Conservation (phyloP, 805 yeast genomes). For the Yamadazyma sp. region DNA sequence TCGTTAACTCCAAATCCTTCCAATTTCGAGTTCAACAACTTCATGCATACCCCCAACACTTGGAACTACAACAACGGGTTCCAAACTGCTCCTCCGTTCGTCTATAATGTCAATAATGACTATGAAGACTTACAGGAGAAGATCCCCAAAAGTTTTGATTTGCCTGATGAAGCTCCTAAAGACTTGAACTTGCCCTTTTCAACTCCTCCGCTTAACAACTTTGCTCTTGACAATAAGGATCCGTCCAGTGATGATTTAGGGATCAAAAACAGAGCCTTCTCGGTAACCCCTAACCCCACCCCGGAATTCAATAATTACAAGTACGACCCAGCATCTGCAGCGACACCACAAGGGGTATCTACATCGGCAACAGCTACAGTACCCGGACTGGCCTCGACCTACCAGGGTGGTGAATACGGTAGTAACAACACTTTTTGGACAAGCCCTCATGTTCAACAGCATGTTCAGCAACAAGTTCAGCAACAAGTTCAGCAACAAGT, state of each 20-base stretch:
- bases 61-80: slow-evolving; percentile 27
- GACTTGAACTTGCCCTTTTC: slow-evolving; percentile 23
- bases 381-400: too few species aligned
- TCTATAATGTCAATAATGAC: slow-evolving; percentile 4
- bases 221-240: not conserved
- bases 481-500: slow-evolving; percentile 15
- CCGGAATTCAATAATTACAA: slow-evolving; percentile 2
- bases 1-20: slow-evolving; percentile 23
- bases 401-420: slow-evolving; percentile 3
- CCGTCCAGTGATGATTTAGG: too few species aligned
- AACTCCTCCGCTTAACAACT: slow-evolving; percentile 22
- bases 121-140: slow-evolving; percentile 8
- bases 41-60: slow-evolving; percentile 23
- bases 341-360: too few species aligned
- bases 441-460: slow-evolving; percentile 13
- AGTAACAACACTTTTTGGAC: slow-evolving; percentile 10
- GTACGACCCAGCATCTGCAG: slow-evolving; percentile 1
- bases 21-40: slow-evolving; percentile 10
- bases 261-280: too few species aligned
- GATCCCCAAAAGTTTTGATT: slow-evolving; percentile 19
- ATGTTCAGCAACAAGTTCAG: slow-evolving; percentile 15
- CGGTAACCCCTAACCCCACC: slow-evolving; percentile 7
- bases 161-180: slow-evolving; percentile 16
- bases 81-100: slow-evolving; percentile 38
- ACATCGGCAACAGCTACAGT: too few species aligned